phyloP scores from a whole-genome alignment of 2,329 filamentous ascomycete genomes.

The Alternaria novae-zelandiae region DNA sequence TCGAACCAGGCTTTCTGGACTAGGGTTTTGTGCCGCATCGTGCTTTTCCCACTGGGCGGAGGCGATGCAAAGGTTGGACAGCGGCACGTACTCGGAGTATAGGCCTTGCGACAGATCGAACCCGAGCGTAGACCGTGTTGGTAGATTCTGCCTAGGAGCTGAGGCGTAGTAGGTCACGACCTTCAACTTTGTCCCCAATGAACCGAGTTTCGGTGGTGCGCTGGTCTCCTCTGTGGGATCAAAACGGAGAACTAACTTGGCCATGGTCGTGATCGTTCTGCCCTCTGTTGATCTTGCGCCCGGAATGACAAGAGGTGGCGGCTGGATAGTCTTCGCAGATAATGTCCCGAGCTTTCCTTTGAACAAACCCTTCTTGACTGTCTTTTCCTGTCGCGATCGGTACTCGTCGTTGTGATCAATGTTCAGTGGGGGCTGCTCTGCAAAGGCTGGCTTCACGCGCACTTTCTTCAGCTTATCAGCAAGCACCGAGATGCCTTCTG shows the following conservation, averaged over 20 bases:
- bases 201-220: constrained; percentile 61
- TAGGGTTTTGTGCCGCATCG: constrained; percentile 39
- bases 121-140: constrained; percentile 51
- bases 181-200: constrained; percentile 61
- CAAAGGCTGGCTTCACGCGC: constrained; percentile 64
- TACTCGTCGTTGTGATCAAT: constrained; percentile 58
- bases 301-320: constrained; percentile 61
- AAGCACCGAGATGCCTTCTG: constrained; percentile 53
- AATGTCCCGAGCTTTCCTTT: constrained; percentile 65
- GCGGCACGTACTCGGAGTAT: constrained; percentile 59
- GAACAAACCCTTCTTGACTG: constrained; percentile 65
- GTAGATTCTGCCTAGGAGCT: constrained; percentile 58
- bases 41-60: constrained; percentile 65
- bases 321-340: constrained; percentile 64
- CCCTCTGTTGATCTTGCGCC: constrained; percentile 47
- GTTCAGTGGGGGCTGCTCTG: constrained; percentile 66
- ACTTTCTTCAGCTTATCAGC: constrained; percentile 61
- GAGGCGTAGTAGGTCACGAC: constrained; percentile 64
- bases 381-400: constrained; percentile 63
- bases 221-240: constrained; percentile 60
- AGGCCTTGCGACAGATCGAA: constrained; percentile 58
- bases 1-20: constrained; percentile 31
- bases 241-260: constrained; percentile 65
- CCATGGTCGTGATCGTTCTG: constrained; percentile 59
- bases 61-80: constrained; percentile 63